Conservation (phyloP, 345 rosid species). For the Syzygium oleosum region DNA sequence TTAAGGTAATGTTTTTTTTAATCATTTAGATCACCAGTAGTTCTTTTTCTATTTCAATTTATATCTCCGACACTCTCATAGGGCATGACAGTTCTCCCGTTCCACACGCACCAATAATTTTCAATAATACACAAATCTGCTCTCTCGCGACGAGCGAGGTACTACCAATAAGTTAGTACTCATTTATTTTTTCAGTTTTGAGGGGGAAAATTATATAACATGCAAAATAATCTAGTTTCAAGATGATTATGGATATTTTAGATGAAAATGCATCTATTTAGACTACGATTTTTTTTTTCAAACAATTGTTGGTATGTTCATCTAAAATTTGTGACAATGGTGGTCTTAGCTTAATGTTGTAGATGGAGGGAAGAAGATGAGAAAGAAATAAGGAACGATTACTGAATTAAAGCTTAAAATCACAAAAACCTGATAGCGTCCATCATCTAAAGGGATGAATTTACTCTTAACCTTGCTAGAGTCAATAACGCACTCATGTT, state of each 20-base stretch:
- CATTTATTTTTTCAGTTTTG: too few species aligned
- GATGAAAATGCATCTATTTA: too few species aligned
- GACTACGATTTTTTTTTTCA: too few species aligned
- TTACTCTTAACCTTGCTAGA: background rate
- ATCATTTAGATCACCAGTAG: background rate
- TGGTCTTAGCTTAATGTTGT: background rate
- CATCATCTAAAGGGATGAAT: background rate
- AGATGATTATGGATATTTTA: too few species aligned
- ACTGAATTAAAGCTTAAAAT: background rate
- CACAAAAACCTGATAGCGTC: background rate
- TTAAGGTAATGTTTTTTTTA: constrained; percentile 17
- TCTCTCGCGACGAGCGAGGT: background rate
- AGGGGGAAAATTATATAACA: too few species aligned
- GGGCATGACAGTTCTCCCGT: background rate
- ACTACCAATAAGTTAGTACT: too few species aligned
- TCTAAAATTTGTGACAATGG: background rate
- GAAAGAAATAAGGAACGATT: background rate
- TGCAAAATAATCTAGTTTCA: too few species aligned
- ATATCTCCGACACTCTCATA: background rate
- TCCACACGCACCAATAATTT: background rate
- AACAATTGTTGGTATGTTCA: too few species aligned
- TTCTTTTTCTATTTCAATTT: background rate
- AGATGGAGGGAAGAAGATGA: background rate
- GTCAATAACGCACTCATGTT: too few species aligned
- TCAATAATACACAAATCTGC: background rate